These are phyloP conservation scores for Amanita muscaria DNA, from an alignment of 768 basidiomycete species.

Conservation along the genomic window DNA sequence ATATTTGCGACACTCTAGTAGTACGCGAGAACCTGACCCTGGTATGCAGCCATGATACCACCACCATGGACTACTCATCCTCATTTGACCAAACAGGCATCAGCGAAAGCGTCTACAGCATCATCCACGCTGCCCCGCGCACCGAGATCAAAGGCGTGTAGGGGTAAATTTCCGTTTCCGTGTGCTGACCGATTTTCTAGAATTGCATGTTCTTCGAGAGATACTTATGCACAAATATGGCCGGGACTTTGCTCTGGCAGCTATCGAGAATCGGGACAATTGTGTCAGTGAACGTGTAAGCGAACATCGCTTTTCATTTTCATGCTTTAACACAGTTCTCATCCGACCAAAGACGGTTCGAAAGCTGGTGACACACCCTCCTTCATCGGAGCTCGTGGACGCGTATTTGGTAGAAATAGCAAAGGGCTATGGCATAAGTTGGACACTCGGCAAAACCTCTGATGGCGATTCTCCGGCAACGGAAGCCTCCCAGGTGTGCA, in stretches of 20 bases:
- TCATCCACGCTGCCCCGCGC: slow-evolving; percentile 87
- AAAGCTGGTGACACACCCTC: slow-evolving; percentile 66
- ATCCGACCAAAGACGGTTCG: slow-evolving; percentile 48
- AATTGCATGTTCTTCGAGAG: slow-evolving; percentile 85
- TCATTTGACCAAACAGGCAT: slow-evolving; percentile 21
- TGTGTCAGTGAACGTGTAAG: slow-evolving; percentile 81
- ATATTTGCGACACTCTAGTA: too few species aligned
- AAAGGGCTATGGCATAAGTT: slow-evolving; percentile 72
- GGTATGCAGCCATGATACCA: slow-evolving; percentile 29
- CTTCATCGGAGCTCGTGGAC: slow-evolving; percentile 69
- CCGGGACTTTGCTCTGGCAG: slow-evolving; percentile 76
- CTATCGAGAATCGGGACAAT: slow-evolving; percentile 76
- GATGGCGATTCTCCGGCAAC: slow-evolving; percentile 1
- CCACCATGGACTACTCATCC: neutral
- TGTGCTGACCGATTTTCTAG: slow-evolving; percentile 28
- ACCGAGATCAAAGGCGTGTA: slow-evolving; percentile 77
- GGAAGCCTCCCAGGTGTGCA: neutral
- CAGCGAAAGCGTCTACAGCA: slow-evolving; percentile 76
- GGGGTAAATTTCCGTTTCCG: slow-evolving; percentile 3
- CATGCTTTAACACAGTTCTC: slow-evolving; percentile 4
- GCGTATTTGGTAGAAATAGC: slow-evolving; percentile 87
- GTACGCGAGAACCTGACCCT: slow-evolving; percentile 78
- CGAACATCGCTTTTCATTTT: slow-evolving; percentile 3
- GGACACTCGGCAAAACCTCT: slow-evolving; percentile 34
- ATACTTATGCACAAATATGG: slow-evolving; percentile 96